Evolutionary conservation across 441 rosid genomes (phyloP).

Genomic region (Erodium texanum): DNA sequence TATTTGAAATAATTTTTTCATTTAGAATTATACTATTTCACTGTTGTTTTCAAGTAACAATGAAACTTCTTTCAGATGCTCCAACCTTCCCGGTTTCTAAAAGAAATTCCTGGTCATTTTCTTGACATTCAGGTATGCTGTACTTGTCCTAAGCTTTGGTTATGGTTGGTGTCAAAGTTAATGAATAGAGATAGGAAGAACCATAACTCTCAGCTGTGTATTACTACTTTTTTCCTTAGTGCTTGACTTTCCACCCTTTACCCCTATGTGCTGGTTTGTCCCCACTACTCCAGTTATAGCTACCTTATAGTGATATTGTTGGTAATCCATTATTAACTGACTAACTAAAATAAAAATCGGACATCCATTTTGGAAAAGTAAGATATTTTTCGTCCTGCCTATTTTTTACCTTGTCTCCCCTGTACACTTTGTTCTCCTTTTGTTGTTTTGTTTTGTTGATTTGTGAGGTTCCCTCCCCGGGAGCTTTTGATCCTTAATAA

Average conservation of each 20-base stretch:
- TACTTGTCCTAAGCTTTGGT: constrained; percentile 10
- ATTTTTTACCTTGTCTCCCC: too few relatives aligned
- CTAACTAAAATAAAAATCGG: background rate
- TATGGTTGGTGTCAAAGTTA: constrained; percentile 9
- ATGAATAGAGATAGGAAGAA: background rate
- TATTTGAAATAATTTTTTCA: background rate
- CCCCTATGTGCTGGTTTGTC: background rate
- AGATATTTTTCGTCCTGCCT: background rate
- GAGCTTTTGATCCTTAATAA: too few relatives aligned
- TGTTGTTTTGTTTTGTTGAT: too few relatives aligned
- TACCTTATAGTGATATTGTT: background rate
- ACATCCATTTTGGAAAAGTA: background rate
- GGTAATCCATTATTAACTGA: background rate
- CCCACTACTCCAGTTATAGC: background rate
- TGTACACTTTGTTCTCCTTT: too few relatives aligned
- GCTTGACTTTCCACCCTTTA: background rate
- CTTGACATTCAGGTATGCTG: constrained; percentile 52
- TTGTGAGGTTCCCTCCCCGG: too few relatives aligned
- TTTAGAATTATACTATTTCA: background rate
- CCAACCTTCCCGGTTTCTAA: constrained; percentile 90
- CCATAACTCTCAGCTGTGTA: background rate
- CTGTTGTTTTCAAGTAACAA: constrained; percentile 22
- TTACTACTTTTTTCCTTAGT: background rate
- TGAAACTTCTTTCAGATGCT: constrained; percentile 47
- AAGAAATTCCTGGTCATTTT: constrained; percentile 81